Conservation (phyloP, 345 rosid genomes). For the Camelina neglecta region DNA sequence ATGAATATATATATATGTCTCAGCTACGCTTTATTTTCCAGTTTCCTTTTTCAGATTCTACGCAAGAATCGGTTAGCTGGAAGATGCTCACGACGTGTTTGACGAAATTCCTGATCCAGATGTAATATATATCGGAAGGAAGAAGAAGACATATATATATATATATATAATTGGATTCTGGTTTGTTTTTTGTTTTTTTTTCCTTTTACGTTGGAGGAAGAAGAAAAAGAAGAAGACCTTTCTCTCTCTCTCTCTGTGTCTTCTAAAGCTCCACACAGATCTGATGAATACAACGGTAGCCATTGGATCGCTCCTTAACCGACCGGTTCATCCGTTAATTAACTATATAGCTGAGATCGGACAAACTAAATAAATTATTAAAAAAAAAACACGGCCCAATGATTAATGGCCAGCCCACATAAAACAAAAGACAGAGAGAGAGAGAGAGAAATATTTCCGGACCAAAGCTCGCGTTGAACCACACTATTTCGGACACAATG, state of each 20-base stretch:
- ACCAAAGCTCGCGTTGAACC: constrained; percentile 24
- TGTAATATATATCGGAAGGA: constrained; percentile 50
- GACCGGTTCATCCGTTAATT: constrained; percentile 28
- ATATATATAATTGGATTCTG: constrained; percentile 44
- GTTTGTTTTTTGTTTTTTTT: constrained; percentile 32
- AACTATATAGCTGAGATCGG: background rate
- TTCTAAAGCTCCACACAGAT: constrained; percentile 56
- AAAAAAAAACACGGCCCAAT: constrained; percentile 19
- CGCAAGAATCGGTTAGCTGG: constrained; percentile 31
- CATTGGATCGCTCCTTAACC: constrained; percentile 31
- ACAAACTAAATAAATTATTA: background rate
- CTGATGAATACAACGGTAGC: constrained; percentile 44
- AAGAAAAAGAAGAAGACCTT: constrained; percentile 47
- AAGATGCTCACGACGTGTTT: constrained; percentile 55
- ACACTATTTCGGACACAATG: constrained; percentile 5
- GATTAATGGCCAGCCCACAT: constrained; percentile 24
- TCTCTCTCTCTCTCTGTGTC: constrained; percentile 5
- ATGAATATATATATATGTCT: background rate
- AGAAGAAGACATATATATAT: background rate
- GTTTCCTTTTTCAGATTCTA: constrained; percentile 51
- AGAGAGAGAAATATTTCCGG: background rate
- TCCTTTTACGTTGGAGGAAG: constrained; percentile 52
- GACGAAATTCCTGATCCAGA: constrained; percentile 68
- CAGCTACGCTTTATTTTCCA: constrained; percentile 51
- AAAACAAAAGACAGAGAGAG: constrained; percentile 13